A percentile compares a stretch with the other conserved stretches of the same genome.
Conservation (phyloP, 2,329 filamentous ascomycete genomes). For the Aspergillus fijiensis region DNA sequence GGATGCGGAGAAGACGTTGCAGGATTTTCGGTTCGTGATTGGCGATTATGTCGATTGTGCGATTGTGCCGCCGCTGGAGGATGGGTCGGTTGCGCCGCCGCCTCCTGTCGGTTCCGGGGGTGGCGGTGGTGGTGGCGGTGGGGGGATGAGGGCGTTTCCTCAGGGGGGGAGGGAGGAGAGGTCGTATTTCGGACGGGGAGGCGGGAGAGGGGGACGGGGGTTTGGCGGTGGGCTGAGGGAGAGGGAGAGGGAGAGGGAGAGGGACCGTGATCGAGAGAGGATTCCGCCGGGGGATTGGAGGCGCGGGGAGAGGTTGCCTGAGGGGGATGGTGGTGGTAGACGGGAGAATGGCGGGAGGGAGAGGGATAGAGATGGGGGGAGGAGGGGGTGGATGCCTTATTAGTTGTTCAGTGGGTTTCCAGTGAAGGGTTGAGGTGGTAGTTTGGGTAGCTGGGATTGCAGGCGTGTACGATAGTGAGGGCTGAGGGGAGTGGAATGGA, state of each 20-base stretch:
- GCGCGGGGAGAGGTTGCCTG: slow-evolving; percentile 48
- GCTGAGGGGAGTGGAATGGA: too few relatives aligned
- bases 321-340: slow-evolving; percentile 29
- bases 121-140: slow-evolving; percentile 36
- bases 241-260: slow-evolving; percentile 42
- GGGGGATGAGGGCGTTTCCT: slow-evolving; percentile 44
- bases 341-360: neutral
- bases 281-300: slow-evolving; percentile 51
- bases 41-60: slow-evolving; percentile 87
- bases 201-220: slow-evolving; percentile 40
- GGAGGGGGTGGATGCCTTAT: slow-evolving; percentile 44
- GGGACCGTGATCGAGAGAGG: slow-evolving; percentile 39
- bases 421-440: too few relatives aligned
- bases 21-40: slow-evolving; percentile 77
- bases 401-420: slow-evolving; percentile 16
- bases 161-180: slow-evolving; percentile 43
- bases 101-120: slow-evolving; percentile 46
- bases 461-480: too few relatives aligned
- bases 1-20: slow-evolving; percentile 70
- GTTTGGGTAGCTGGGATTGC: too few relatives aligned
- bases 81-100: slow-evolving; percentile 69
- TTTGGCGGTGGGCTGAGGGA: slow-evolving; percentile 39
- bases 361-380: slow-evolving; percentile 19
- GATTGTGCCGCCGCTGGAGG: slow-evolving; percentile 70
- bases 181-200: slow-evolving; percentile 33